Percentiles rank a stretch among this genome's conserved stretches.
These are phyloP conservation scores for Wickerhamomyces canadensis DNA, from an alignment of 805 yeast genomes.

Conservation along the genomic window DNA sequence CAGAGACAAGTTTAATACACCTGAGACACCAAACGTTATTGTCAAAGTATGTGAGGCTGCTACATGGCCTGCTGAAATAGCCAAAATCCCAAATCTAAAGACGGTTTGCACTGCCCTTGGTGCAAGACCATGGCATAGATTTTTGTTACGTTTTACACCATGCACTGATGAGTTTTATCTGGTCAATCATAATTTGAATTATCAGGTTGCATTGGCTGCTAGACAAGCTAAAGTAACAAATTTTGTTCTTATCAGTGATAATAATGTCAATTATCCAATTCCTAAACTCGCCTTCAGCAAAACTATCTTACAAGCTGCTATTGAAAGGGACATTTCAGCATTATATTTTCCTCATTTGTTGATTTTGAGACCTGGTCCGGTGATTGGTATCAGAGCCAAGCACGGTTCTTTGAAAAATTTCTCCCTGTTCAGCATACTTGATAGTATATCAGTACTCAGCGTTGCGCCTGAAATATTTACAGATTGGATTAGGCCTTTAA, in stretches of 20 bases:
- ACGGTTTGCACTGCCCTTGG: slow-evolving; percentile 14
- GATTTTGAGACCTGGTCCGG: slow-evolving; percentile 12
- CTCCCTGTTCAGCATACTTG: slow-evolving; percentile 9
- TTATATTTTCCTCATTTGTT: slow-evolving; percentile 7
- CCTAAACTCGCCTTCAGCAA: slow-evolving; percentile 7
- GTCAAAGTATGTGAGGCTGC: slow-evolving; percentile 8
- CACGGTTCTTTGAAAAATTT: slow-evolving; percentile 7
- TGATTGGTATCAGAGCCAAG: slow-evolving; percentile 13
- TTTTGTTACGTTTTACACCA: background rate
- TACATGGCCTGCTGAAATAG: slow-evolving; percentile 8
- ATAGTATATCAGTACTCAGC: slow-evolving; percentile 3
- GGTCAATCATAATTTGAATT: slow-evolving; percentile 10
- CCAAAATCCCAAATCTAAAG: slow-evolving; percentile 8
- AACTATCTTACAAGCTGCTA: slow-evolving; percentile 8
- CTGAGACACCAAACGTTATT: slow-evolving; percentile 8
- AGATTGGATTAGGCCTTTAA: slow-evolving; percentile 3
- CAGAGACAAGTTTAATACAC: slow-evolving; percentile 6
- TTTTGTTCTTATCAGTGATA: slow-evolving; percentile 9
- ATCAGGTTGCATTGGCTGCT: slow-evolving; percentile 12
- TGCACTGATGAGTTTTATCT: slow-evolving; percentile 4
- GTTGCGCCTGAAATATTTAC: slow-evolving; percentile 5
- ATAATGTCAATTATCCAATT: slow-evolving; percentile 3
- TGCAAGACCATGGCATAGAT: slow-evolving; percentile 6
- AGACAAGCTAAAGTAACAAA: slow-evolving; percentile 7
- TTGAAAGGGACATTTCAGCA: slow-evolving; percentile 7